Percentiles rank a stretch among this genome's conserved stretches.
phyloP scores from a whole-genome alignment of 106 monocot species.

The Vanilla planifolia region DNA sequence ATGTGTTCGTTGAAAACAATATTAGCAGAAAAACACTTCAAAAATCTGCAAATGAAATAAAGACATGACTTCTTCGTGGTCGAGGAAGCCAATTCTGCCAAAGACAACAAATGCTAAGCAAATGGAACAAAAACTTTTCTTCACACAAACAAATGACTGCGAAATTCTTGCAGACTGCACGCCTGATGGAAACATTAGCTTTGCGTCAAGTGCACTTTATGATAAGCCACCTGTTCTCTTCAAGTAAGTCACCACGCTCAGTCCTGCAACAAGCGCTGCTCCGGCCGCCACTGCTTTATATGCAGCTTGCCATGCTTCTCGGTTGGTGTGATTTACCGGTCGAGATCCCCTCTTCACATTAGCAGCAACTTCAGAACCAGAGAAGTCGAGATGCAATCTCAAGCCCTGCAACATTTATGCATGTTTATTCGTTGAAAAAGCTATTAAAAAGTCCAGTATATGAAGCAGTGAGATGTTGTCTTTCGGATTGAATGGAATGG shows the following conservation, averaged over 20 bases:
- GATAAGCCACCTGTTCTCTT: conserved; percentile 5
- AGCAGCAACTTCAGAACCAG: background rate
- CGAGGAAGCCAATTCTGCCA: no score
- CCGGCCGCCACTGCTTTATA: conserved; percentile 1
- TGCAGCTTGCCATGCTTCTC: conserved; percentile 5
- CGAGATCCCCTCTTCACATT: background rate
- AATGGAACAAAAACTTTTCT: no score
- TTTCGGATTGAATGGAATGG: background rate
- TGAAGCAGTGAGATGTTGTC: background rate
- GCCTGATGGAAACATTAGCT: no score
- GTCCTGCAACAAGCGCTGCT: background rate
- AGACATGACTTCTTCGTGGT: no score
- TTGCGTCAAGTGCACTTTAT: background rate
- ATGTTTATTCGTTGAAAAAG: no score
- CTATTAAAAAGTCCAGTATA: no score
- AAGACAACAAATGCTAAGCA: no score
- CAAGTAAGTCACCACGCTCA: conserved; percentile 2
- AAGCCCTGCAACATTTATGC: background rate
- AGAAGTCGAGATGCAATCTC: background rate
- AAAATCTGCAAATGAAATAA: no score
- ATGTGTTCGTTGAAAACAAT: no score
- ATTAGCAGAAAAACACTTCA: no score
- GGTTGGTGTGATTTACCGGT: background rate
- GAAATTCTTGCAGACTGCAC: no score
- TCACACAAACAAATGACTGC: no score